phyloP scores from a whole-genome alignment of 164 flowering plant genomes.

The Annona squamosa region DNA sequence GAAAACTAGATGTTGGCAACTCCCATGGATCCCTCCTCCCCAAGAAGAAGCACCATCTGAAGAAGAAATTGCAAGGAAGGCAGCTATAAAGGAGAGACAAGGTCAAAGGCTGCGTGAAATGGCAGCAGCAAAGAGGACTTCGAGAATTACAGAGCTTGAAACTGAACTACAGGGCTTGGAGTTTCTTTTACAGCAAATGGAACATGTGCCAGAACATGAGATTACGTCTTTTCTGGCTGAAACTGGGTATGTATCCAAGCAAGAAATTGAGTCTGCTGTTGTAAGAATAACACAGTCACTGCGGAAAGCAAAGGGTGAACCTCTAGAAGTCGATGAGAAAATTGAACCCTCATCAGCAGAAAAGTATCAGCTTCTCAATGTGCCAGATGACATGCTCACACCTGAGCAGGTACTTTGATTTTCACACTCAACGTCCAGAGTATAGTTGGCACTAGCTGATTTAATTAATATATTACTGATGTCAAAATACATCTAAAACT shows the following conservation, averaged over 20 bases:
- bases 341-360: conserved; percentile 44
- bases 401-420: conserved; percentile 67
- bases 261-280: conserved; percentile 67
- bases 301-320: conserved; percentile 66
- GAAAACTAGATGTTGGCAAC: conserved; percentile 87
- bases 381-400: conserved; percentile 71
- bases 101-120: conserved; percentile 88
- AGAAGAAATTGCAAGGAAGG: conserved; percentile 93
- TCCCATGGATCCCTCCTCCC: conserved; percentile 83
- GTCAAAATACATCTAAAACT: too few relatives aligned
- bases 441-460: too few relatives aligned
- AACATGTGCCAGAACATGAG: conserved; percentile 51
- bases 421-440: neutral
- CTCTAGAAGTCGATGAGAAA: conserved; percentile 59
- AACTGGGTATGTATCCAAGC: conserved; percentile 75
- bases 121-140: conserved; percentile 91
- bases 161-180: conserved; percentile 71
- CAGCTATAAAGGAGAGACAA: conserved; percentile 87
- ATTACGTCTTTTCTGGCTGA: conserved; percentile 52
- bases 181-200: conserved; percentile 66
- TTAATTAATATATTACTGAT: too few relatives aligned
- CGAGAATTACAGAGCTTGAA: conserved; percentile 78
- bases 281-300: conserved; percentile 56
- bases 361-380: conserved; percentile 63
- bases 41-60: conserved; percentile 75